Percentiles rank a stretch among this genome's conserved stretches.
phyloP scores from a whole-genome alignment of 1,284 basidiomycete species.

The Microbotryomycetes sp. region DNA sequence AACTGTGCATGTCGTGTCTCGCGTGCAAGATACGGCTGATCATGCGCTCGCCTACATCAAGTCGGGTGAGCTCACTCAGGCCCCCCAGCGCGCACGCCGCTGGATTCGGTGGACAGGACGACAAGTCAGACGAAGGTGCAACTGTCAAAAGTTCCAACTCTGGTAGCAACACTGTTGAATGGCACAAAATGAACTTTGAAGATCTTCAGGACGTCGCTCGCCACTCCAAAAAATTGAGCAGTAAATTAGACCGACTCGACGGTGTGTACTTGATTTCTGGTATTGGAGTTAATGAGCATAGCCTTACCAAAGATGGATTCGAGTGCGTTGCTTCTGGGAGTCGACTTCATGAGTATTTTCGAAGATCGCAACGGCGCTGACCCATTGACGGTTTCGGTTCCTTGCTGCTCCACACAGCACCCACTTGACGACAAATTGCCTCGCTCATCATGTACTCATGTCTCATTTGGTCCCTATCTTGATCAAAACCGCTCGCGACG shows the following conservation, averaged over 20 bases:
- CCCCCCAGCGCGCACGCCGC: conserved; percentile 22
- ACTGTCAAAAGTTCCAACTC: conserved; percentile 1
- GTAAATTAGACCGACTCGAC: conserved; percentile 24
- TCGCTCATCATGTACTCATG: conserved; percentile 26
- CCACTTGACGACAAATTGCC: conserved; percentile 27
- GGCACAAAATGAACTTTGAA: conserved; percentile 16
- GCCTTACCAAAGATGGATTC: conserved; percentile 29
- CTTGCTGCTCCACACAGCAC: background rate
- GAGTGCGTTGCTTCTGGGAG: conserved; percentile 13
- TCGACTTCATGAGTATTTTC: background rate
- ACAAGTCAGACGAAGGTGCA: conserved; percentile 10
- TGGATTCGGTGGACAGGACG: conserved; percentile 14
- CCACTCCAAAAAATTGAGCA: conserved; percentile 19
- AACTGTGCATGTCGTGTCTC: conserved; percentile 16
- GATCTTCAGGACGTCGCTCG: conserved; percentile 23
- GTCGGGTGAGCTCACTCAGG: conserved; percentile 19
- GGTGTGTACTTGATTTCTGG: conserved; percentile 24
- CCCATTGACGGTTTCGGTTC: background rate
- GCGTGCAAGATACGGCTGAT: conserved; percentile 8
- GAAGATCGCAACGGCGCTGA: too few relatives aligned
- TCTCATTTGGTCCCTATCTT: conserved; percentile 29
- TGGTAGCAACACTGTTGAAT: conserved; percentile 14
- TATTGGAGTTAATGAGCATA: conserved; percentile 31
- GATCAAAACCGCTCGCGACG: conserved; percentile 25
- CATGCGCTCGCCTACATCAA: conserved; percentile 28